These are phyloP conservation scores for Aspergillus nidulans DNA, from an alignment of 495 filamentous ascomycete species.

Conservation along the genomic window DNA sequence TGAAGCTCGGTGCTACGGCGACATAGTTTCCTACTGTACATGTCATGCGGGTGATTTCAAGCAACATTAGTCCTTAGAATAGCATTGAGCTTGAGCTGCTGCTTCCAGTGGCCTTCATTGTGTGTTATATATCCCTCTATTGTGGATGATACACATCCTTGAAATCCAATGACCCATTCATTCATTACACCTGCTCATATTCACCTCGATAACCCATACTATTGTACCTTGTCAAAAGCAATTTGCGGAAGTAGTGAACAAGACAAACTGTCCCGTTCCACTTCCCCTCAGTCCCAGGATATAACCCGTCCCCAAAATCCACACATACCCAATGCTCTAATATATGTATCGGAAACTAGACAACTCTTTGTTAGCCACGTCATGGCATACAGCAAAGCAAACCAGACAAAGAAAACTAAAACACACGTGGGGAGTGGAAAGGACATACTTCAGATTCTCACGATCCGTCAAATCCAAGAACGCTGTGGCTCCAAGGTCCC, in stretches of 20 bases:
- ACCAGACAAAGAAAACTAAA: not conserved
- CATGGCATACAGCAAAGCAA: not conserved
- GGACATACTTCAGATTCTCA: conserved; percentile 52
- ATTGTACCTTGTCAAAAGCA: no score
- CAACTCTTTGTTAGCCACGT: not conserved
- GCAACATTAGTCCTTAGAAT: no score
- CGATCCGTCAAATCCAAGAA: conserved; percentile 59
- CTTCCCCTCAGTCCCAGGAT: not conserved
- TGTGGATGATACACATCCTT: not conserved
- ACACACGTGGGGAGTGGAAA: not conserved
- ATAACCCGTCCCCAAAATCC: not conserved
- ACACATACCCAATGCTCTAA: not conserved
- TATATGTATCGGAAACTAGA: conserved; percentile 37
- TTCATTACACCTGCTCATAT: not conserved
- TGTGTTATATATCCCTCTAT: not conserved
- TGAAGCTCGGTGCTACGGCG: no score
- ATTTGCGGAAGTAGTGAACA: no score
- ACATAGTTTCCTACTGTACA: no score
- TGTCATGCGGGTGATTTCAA: no score
- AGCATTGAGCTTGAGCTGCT: no score
- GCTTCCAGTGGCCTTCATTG: no score
- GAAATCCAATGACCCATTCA: not conserved
- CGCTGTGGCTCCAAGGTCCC: conserved; percentile 51
- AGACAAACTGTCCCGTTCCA: not conserved
- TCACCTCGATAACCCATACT: no score